Percentiles rank a stretch among this genome's conserved stretches.
phyloP scores from a whole-genome alignment of 2,329 filamentous ascomycete genomes.

The Alternaria sp. region DNA sequence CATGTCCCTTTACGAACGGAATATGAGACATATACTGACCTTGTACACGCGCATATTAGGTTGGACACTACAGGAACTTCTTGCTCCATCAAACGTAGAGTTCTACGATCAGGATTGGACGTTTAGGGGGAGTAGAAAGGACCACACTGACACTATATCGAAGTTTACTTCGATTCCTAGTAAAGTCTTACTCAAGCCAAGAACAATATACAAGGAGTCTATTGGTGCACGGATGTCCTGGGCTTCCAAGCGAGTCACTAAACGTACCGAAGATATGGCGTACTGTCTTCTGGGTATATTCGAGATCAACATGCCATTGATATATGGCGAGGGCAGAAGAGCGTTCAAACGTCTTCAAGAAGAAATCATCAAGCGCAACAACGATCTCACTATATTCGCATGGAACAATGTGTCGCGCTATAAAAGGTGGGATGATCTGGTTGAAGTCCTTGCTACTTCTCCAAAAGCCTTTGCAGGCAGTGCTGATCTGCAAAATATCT shows the following conservation, averaged over 20 bases:
- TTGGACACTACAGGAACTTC: constrained; percentile 30
- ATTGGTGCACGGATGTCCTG: constrained; percentile 19
- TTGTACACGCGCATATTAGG: background rate
- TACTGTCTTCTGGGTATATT: constrained; percentile 47
- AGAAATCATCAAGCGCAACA: background rate
- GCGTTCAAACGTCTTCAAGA: constrained; percentile 34
- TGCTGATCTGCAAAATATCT: rapidly evolving
- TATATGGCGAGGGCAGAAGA: constrained; percentile 43
- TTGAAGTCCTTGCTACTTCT: background rate
- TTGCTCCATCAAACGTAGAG: constrained; percentile 15
- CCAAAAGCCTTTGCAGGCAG: background rate
- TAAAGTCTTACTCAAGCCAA: too few relatives aligned
- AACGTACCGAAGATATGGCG: constrained; percentile 37
- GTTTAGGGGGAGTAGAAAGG: background rate
- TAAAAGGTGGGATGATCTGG: background rate
- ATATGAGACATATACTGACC: too few relatives aligned
- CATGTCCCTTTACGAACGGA: too few relatives aligned
- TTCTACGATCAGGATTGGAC: constrained; percentile 8
- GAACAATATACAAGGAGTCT: too few relatives aligned
- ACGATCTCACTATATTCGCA: too few relatives aligned
- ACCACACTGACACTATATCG: background rate
- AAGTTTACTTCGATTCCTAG: too few relatives aligned
- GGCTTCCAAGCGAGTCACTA: constrained; percentile 22
- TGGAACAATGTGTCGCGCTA: background rate
- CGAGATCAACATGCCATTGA: constrained; percentile 38